Base-by-base conservation (phyloP, 2,329 filamentous ascomycete species). In the Xylariaceae sp. region DNA sequence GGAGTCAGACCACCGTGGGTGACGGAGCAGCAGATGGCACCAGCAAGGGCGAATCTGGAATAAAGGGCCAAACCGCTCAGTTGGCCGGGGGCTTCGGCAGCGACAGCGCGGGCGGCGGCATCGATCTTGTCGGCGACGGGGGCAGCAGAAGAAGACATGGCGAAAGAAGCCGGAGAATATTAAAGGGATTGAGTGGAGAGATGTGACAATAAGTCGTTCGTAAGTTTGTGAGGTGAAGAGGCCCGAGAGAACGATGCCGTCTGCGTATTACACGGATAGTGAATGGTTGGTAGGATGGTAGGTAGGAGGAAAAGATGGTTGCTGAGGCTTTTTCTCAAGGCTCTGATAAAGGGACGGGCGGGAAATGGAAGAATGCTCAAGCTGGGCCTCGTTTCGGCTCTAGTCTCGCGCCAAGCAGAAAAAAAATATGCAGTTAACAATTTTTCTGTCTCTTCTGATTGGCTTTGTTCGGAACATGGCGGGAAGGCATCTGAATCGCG, bases 1-100 rank as follows among this genome's bases (percentile, higher is more conserved):
- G 95, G 95, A 69, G 95, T 99, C 72, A 98, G 88, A 74, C 85
- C 90, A 79, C 94, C 95, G 87, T 99, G 95, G 75, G 95, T 99
- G 81, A 98, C 82, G 71, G 93, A 95, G 81, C 95, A 99, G 88
- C 95, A 97, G 84, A 98, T 82, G 71, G 95, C 95, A 81, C 95
- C 95, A 72, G 95, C 93, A 73, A 99, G 90, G 80, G 95, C 94
- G 83, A 97, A 97, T 80, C 92, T 87, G 72, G 91, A 91, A 88
- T 98, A 98, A 71, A 99, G 91, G 60, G 59, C 56, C 40, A 63
- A 8, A 48, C 67, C 67, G 66, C 60, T 70, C 23, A 65, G 53
- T 62, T 67, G 57, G 40, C 52, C 64, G 43, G 68, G 66, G 40
- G 65, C 61, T 48, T 66, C 65, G 50, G 66, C 66, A 29, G 61